Evolutionary conservation across 192 early-diverging fungal genomes (phyloP), one percentile per base, ranked within the genome.

Genomic region (Podila minutissima): DNA sequence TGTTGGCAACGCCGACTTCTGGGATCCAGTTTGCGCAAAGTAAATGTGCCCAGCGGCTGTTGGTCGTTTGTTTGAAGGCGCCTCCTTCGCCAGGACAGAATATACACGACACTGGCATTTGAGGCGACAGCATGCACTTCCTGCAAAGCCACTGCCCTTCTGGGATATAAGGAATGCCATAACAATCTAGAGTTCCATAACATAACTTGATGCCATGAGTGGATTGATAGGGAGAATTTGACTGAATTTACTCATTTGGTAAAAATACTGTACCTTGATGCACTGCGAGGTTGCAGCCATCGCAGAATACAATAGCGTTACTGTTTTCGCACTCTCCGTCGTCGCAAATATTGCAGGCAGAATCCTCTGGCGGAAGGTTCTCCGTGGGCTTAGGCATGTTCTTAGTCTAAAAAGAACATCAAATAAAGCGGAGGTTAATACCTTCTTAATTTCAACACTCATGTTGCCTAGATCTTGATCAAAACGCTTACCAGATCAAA

Each of bases 111-210:
- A 96, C 94, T 58, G 93, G 91, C 64, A 88, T 89, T 58, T 97
- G 97, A 2, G 98, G 98, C 33, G 94, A 93, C 53, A 98, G 84
- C 95, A 98, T 99, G 86, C 98, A 99, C 65, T 94, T 94, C 26
- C 98, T 91, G 72, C 98, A 99, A 31, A 99, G 86, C 98, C 98
- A 99, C 82, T 98, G 97, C 13, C 97, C 98, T 87, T 99, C 98
- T 12, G 98, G 98, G 62, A 99, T 98, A 81, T 94, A 99, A 2
- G 98, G 97, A 51, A 99, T 92, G 26, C 98, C 98, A 83, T 99
- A 99, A 82, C 98, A 99, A 82, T 99, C 97, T 93, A 78, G n/a
- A 71, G 24, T 38, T 7, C 17, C 8, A 24, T 11, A 1, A 20
- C 32, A 61, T 38, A 24, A 32, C 26, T 2, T 3, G 13, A 59